phyloP scores from a whole-genome alignment of 2,329 filamentous ascomycete species.

The Sporothrix luriei region DNA sequence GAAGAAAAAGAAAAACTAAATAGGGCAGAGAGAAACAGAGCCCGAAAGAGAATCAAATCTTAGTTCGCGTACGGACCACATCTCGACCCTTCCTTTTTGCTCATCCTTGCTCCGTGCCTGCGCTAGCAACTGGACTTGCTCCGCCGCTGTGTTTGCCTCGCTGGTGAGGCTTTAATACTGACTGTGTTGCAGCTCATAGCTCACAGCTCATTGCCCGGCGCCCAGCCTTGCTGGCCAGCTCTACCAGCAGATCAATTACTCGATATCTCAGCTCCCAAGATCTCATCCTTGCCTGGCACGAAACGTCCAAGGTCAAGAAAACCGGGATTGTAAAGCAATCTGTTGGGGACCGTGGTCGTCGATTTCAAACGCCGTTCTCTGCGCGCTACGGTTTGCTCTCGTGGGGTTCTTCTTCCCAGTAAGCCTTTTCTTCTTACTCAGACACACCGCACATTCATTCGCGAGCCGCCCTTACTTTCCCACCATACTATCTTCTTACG shows the following conservation, averaged over 20 bases:
- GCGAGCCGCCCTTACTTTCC: not conserved
- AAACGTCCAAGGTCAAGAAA: conserved; percentile 36
- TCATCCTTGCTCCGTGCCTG: conserved; percentile 15
- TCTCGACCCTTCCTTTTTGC: conserved; percentile 9
- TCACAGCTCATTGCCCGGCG: not conserved
- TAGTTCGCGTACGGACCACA: conserved; percentile 17
- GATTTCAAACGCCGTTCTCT: not conserved
- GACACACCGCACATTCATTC: conserved; percentile 12
- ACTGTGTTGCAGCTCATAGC: not conserved
- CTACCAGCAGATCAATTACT: conserved; percentile 1
- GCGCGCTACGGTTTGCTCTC: not conserved
- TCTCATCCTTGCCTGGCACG: conserved; percentile 28
- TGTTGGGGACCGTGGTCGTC: conserved; percentile 4
- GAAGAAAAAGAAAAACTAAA: no score
- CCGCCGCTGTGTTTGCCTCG: conserved; percentile 10
- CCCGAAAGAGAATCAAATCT: not conserved
- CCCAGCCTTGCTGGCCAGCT: not conserved
- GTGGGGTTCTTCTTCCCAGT: conserved; percentile 4
- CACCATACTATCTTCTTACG: no score
- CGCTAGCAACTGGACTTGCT: conserved; percentile 20
- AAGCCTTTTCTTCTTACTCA: not conserved
- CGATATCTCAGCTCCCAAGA: not conserved
- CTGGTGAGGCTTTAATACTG: not conserved
- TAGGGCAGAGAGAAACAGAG: not conserved
- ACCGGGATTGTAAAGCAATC: conserved; percentile 35